Base-by-base conservation (phyloP, 2,329 filamentous ascomycete genomes). In the Tolypocladium tropicale region DNA sequence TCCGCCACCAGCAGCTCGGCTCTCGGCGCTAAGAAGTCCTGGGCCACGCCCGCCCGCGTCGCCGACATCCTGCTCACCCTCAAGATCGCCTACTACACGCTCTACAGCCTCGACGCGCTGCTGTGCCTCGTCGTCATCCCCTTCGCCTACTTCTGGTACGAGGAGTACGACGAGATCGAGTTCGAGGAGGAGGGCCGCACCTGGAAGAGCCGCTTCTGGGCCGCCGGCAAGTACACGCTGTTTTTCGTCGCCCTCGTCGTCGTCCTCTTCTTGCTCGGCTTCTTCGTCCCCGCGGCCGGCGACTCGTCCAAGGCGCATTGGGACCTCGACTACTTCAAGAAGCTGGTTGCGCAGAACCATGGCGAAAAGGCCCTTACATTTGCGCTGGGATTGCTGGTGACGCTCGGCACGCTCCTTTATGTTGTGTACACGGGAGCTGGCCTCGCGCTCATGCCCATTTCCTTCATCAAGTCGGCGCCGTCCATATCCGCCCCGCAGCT, bases 101-200 rank as follows among this genome's bases (percentile, higher is more conserved):
- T 99, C 0, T 99, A 97, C 75, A 94, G 89, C 64, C 76, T 96
- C 62, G 94, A 99, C 70, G 89, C 91, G 1, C 70, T 96, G 6
- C 82, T 99, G 12, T 99, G 94, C 67, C 78, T 99, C 50, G 70
- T 97, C 21, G 82, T 96, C 49, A 88, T 97, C 23, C 94, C 94
- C 0, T 99, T 99, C 68, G 88, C 92, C 52, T 99, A 99, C 76
- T 99, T 99, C 70, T 96, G 88, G 84, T 94, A 95, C 67, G 94
- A 99, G 70, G 94, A 97, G 71, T 95, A 95, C 62, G 93, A 96
- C 65, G 91, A 96, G 73, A 86, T 93, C 23, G 91, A 91, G 59
- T 81, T 86, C 36, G 89, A 95, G 64, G 89, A 95, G 64, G 89
- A 90, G 34, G 84, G 82, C 33, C 86, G 92, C 68, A 87, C 88